These are phyloP conservation scores for Populus hybrid DNA, from an alignment of 441 rosid species.

Conservation along the genomic window DNA sequence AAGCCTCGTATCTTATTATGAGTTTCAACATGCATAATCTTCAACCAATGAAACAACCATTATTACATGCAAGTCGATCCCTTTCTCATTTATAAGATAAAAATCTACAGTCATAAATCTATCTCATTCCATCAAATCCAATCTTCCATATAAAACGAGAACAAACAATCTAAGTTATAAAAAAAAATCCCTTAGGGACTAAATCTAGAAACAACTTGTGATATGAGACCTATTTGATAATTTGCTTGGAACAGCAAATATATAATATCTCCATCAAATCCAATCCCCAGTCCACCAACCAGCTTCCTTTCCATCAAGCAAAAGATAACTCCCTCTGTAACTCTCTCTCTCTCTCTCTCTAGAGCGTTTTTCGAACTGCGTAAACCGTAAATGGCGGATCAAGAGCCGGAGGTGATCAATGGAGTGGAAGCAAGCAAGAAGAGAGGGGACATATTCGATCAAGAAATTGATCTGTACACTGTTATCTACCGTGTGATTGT, in stretches of 20 bases:
- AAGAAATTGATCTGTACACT: conserved; percentile 38
- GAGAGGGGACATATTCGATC: background rate
- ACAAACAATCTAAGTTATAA: background rate
- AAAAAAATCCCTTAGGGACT: background rate
- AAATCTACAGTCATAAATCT: too few species aligned
- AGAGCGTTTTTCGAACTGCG: background rate
- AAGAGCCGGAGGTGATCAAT: conserved; percentile 23
- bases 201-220: too few species aligned
- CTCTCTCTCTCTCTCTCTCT: background rate
- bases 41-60: too few species aligned
- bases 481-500: conserved; percentile 43
- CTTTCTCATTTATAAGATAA: background rate
- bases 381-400: background rate
- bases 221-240: background rate
- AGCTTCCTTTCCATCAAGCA: too few species aligned
- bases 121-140: background rate
- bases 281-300: background rate
- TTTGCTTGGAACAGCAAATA: background rate
- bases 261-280: background rate
- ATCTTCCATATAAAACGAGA: background rate
- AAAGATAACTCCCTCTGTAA: background rate
- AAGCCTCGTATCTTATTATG: too few species aligned
- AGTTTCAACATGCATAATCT: too few species aligned
- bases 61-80: too few species aligned
- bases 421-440: conserved; percentile 26